phyloP scores from a whole-genome alignment of 768 basidiomycete species.

The Mycena crocata region DNA sequence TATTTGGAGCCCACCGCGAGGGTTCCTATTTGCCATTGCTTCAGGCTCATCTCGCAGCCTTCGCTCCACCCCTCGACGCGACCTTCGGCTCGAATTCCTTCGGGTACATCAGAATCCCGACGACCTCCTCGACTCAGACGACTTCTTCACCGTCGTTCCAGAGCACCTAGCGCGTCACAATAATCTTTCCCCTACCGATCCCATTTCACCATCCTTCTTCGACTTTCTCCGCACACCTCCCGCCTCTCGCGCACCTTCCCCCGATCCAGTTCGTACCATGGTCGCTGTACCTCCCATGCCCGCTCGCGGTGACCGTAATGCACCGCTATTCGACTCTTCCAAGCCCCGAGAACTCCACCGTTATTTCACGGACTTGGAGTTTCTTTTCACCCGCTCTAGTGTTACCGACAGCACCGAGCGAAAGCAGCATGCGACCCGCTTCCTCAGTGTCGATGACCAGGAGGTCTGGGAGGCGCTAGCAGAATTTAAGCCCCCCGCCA shows the following conservation, averaged over 20 bases:
- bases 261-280: not conserved
- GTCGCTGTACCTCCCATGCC: constrained; percentile 25
- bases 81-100: not conserved
- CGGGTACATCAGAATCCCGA: constrained; percentile 24
- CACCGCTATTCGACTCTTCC: constrained; percentile 19
- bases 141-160: constrained; percentile 13
- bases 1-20: constrained; percentile 32
- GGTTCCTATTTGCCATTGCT: constrained; percentile 13
- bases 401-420: constrained; percentile 26
- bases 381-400: constrained; percentile 4
- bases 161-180: constrained; percentile 10
- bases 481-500: constrained; percentile 21
- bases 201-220: not conserved
- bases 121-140: constrained; percentile 13
- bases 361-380: constrained; percentile 34
- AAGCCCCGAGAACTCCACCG: constrained; percentile 28
- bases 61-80: not conserved
- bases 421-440: constrained; percentile 30
- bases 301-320: constrained; percentile 22
- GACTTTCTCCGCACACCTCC: not conserved
- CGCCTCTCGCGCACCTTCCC: not conserved
- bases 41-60: constrained; percentile 14
- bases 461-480: constrained; percentile 33
- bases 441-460: constrained; percentile 24
- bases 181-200: constrained; percentile 4